Evolutionary conservation across 2,329 filamentous ascomycete species (phyloP), one percentile per base, ranked within the genome.

Genomic region (Aspergillus fructus): DNA sequence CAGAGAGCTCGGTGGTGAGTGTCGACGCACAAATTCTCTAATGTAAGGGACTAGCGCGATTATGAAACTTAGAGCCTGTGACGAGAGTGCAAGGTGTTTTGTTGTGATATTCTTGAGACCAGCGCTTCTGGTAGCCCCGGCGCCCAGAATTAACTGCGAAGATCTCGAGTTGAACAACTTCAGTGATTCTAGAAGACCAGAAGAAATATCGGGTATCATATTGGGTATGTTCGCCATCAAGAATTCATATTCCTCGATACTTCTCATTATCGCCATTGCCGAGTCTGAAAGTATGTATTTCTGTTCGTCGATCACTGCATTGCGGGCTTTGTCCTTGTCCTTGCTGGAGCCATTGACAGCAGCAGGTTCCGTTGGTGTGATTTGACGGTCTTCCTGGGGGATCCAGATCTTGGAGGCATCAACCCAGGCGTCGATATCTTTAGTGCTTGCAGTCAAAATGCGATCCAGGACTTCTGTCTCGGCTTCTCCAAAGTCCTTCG

Each of bases 31-130:
- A 65, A 96, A 96, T 75, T 97, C 94, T 45, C 93, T 87, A 27
- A 97, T 83, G 70, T 97, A 93, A 0, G 94, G 93, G 4, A 96
- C 88, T 2, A 97, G 80, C 0, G 91, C 87, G 23, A 93, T 89
- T 46, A 96, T 86, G 71, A 99, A 97, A 45, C 89, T 89, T 19
- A 97, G 77, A 0, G 93, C 90, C 73, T 97, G 93, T 0, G 90
- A 93, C 2, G 94, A 93, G 17, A 97, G 85, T 0, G 94, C 93
- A 2, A 99, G 83, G 75, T 99, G 93, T 67, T 94, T 94, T 0
- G 94, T 96, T 0, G 91, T 96, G 71, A 99, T 99, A 68, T 97
- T 97, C 72, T 92, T 96, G 19, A 99, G 80, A 0, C 93, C 93
- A 1, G 93, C 94, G 23, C 89, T 92, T 37, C 86, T 83, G 5